Evolutionary conservation across 2,329 filamentous ascomycete genomes (phyloP).

Genomic region (Pyrenophora teres): DNA sequence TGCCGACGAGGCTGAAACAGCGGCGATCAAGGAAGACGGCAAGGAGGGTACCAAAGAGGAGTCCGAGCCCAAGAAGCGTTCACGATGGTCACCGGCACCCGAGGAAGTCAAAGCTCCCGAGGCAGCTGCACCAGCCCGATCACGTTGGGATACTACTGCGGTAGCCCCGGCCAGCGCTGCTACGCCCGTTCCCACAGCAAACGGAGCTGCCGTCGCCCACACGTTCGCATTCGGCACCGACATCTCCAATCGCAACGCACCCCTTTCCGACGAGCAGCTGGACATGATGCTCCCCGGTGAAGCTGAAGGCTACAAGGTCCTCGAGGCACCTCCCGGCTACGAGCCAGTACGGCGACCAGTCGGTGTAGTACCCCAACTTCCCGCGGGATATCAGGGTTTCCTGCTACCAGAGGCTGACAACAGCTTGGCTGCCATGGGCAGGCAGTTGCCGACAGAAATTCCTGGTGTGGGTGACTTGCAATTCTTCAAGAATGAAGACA

Average conservation of each 20-base stretch:
- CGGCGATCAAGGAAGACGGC: constrained; percentile 22
- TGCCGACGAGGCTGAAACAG: constrained; percentile 45
- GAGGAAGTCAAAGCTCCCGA: constrained; percentile 59
- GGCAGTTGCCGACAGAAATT: constrained; percentile 92
- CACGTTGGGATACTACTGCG: constrained; percentile 44
- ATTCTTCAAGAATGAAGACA: constrained; percentile 98
- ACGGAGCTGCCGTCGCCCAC: constrained; percentile 42
- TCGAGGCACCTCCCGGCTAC: constrained; percentile 90
- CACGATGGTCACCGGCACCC: constrained; percentile 76
- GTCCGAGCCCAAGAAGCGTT: constrained; percentile 58
- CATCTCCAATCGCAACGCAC: constrained; percentile 75
- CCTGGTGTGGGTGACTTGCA: constrained; percentile 94
- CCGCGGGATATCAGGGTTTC: constrained; percentile 74
- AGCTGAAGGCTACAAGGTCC: constrained; percentile 87
- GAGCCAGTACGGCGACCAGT: constrained; percentile 75
- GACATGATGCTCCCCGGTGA: constrained; percentile 88
- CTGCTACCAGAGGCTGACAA: constrained; percentile 97
- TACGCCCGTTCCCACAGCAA: constrained; percentile 30
- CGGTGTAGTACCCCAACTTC: constrained; percentile 78
- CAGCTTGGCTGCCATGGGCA: constrained; percentile 73
- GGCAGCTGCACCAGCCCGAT: constrained; percentile 50
- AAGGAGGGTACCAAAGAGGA: constrained; percentile 16
- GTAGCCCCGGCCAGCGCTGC: constrained; percentile 29
- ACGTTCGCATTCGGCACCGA: constrained; percentile 78
- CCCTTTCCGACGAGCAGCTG: constrained; percentile 91